A percentile compares a stretch with the other conserved stretches of the same genome.
Evolutionary conservation across 176 grass and related monocot species (phyloP).

Genomic region (Typha latifolia): DNA sequence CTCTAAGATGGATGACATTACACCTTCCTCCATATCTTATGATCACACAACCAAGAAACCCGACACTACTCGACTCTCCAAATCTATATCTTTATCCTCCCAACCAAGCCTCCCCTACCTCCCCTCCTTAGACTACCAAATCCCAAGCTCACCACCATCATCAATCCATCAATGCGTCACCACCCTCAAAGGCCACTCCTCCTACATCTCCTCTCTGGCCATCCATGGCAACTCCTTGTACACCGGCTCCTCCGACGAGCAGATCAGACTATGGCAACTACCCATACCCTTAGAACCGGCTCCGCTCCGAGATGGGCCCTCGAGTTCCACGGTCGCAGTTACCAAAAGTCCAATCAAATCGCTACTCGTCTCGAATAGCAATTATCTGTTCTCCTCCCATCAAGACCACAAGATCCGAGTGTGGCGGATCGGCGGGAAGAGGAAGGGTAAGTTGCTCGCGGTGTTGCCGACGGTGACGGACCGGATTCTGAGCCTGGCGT

Average conservation of each 20-base stretch:
- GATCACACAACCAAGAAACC: too few species aligned
- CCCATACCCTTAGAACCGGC: too few species aligned
- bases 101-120: constrained; percentile 15
- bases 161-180: constrained; percentile 26
- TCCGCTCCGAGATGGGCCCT: background rate
- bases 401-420: constrained; percentile 70
- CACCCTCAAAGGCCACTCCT: constrained; percentile 47
- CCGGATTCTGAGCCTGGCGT: constrained; percentile 37
- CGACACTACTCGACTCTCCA: background rate
- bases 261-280: constrained; percentile 35
- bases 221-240: constrained; percentile 24
- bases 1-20: background rate
- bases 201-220: constrained; percentile 53
- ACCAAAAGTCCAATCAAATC: constrained; percentile 46
- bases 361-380: constrained; percentile 20
- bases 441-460: constrained; percentile 22
- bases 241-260: constrained; percentile 39
- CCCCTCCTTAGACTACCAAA: constrained; percentile 9
- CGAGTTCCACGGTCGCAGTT: constrained; percentile 17
- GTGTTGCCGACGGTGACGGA: constrained; percentile 49
- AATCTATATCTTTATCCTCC: constrained; percentile 23
- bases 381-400: constrained; percentile 47
- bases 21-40: background rate
- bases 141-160: background rate
- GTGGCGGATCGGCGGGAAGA: constrained; percentile 16